phyloP scores from a whole-genome alignment of 2,329 filamentous ascomycete species.

The Samsoniella hepiali region DNA sequence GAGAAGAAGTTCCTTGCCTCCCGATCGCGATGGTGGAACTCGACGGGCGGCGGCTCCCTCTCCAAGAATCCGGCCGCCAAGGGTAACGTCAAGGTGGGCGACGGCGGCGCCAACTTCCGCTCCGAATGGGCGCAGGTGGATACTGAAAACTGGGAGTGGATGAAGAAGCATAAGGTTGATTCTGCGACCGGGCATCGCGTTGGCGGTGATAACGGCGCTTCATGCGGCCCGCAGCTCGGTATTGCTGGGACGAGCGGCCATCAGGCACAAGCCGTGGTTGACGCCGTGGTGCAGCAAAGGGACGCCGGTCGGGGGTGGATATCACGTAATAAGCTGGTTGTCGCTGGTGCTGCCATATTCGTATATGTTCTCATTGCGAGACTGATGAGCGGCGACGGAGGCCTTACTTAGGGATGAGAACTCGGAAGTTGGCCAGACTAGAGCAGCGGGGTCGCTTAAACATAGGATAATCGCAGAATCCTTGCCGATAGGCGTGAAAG shows the following conservation, averaged over 20 bases:
- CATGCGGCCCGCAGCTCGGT: slow-evolving; percentile 54
- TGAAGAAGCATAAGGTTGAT: slow-evolving; percentile 79
- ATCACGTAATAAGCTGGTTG: slow-evolving; percentile 71
- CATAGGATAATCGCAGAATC: not conserved
- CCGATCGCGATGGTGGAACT: slow-evolving; percentile 92
- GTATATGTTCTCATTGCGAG: slow-evolving; percentile 80
- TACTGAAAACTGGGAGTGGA: slow-evolving; percentile 87
- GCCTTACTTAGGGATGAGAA: not conserved
- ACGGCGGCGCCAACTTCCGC: slow-evolving; percentile 87
- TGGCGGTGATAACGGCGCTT: slow-evolving; percentile 47
- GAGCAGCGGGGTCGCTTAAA: not conserved
- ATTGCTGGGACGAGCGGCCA: slow-evolving; percentile 58
- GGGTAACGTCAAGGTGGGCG: slow-evolving; percentile 85
- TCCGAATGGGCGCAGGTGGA: slow-evolving; percentile 89
- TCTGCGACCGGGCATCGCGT: slow-evolving; percentile 64
- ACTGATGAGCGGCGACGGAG: slow-evolving; percentile 55
- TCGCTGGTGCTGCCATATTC: slow-evolving; percentile 69
- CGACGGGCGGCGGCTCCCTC: slow-evolving; percentile 79
- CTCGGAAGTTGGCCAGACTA: not conserved
- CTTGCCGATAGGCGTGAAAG: not conserved
- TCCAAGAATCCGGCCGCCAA: slow-evolving; percentile 54
- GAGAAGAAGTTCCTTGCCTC: slow-evolving; percentile 77
- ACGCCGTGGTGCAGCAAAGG: slow-evolving; percentile 70
- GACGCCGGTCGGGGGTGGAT: slow-evolving; percentile 83
- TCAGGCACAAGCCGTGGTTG: slow-evolving; percentile 70